These are phyloP conservation scores for Paramecium octaurelia DNA, from an alignment of 73 alveolate species.

Conservation along the genomic window DNA sequence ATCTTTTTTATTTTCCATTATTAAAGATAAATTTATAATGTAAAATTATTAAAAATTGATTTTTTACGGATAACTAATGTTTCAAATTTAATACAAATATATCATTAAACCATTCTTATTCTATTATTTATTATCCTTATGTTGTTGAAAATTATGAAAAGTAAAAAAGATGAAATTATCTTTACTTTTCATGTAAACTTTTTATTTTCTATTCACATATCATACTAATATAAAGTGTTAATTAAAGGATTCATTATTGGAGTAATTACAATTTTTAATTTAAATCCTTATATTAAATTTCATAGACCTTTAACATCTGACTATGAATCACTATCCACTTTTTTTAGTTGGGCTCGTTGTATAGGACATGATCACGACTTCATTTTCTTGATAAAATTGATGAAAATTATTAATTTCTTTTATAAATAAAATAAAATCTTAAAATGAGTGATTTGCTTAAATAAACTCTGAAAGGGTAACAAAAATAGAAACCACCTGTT, in stretches of 20 bases:
- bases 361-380: neutral
- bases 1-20: neutral
- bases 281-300: too few species aligned
- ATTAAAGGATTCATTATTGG: too few species aligned
- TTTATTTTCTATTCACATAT: too few species aligned
- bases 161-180: too few species aligned
- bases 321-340: too few species aligned
- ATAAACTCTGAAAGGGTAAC: neutral
- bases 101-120: too few species aligned
- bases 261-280: too few species aligned
- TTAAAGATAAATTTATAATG: neutral
- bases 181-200: too few species aligned
- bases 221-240: too few species aligned
- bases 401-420: neutral
- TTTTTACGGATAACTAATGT: neutral
- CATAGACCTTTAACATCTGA: too few species aligned
- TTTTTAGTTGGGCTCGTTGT: neutral
- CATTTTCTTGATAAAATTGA: neutral
- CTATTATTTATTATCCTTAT: too few species aligned
- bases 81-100: neutral
- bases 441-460: constrained; percentile 31
- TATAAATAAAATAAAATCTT: neutral
- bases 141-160: too few species aligned
- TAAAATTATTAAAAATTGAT: neutral
- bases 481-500: constrained; percentile 1